Conservation (phyloP, 108 stramenopile species). For the Cylindrotheca fusiformis region DNA sequence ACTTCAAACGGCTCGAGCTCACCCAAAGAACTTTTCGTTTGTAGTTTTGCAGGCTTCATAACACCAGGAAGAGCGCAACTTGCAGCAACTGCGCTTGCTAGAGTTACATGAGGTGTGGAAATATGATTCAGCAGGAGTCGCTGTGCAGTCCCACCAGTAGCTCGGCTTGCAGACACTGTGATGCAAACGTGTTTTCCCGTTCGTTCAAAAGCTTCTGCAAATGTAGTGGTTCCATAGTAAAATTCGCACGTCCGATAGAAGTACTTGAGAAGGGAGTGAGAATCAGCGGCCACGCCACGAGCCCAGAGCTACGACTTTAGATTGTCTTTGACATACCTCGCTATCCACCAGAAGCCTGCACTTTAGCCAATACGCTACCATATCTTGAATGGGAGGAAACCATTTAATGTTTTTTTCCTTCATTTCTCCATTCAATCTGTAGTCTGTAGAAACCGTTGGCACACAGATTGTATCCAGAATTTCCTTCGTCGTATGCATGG, state of each 20-base stretch:
- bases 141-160: slow-evolving; percentile 69
- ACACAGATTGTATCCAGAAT: slow-evolving; percentile 79
- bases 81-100: slow-evolving; percentile 87
- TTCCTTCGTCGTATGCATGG: slow-evolving; percentile 73
- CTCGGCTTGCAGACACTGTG: slow-evolving; percentile 85
- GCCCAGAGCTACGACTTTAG: background rate
- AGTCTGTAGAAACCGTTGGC: slow-evolving; percentile 81
- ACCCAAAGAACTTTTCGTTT: slow-evolving; percentile 79
- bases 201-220: slow-evolving; percentile 89
- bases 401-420: slow-evolving; percentile 77
- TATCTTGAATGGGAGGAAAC: slow-evolving; percentile 79
- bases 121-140: slow-evolving; percentile 91
- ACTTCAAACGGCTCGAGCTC: slow-evolving; percentile 87
- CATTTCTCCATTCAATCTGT: slow-evolving; percentile 74
- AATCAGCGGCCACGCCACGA: background rate
- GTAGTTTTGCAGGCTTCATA: slow-evolving; percentile 84
- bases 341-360: slow-evolving; percentile 75
- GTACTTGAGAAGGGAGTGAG: slow-evolving; percentile 11
- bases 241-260: slow-evolving; percentile 78
- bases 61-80: slow-evolving; percentile 91
- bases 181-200: slow-evolving; percentile 93
- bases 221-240: slow-evolving; percentile 84
- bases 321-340: slow-evolving; percentile 31
- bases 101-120: slow-evolving; percentile 88
- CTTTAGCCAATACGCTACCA: slow-evolving; percentile 80